These are phyloP conservation scores for Saccharomyces hybrid DNA, from an alignment of 1,139 yeast genomes.

Conservation along the genomic window DNA sequence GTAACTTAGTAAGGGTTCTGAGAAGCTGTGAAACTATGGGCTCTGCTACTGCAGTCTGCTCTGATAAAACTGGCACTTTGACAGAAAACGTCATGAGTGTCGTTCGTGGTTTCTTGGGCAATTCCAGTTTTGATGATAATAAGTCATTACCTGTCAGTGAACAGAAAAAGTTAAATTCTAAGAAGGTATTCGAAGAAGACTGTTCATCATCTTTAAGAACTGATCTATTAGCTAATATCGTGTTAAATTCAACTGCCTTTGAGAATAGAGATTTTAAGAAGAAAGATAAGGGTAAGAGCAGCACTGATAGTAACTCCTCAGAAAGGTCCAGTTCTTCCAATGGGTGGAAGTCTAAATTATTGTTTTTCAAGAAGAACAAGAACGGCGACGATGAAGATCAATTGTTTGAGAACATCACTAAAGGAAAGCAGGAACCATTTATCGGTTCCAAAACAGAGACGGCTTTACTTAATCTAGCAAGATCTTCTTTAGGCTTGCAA, in stretches of 20 bases:
- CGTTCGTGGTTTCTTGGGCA: slow-evolving; percentile 64
- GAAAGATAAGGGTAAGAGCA: background rate
- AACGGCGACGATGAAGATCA: slow-evolving; percentile 15
- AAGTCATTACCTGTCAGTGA: slow-evolving; percentile 10
- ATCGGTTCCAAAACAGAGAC: slow-evolving; percentile 94
- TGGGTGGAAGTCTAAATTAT: slow-evolving; percentile 18
- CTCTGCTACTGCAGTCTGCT: slow-evolving; percentile 93
- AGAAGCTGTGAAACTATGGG: slow-evolving; percentile 98
- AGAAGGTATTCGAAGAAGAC: slow-evolving; percentile 14
- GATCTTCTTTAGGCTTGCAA: slow-evolving; percentile 45
- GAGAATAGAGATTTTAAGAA: slow-evolving; percentile 43
- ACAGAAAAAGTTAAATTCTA: slow-evolving; percentile 32
- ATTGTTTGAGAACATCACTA: slow-evolving; percentile 13
- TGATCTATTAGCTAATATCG: slow-evolving; percentile 52
- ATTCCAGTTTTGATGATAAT: slow-evolving; percentile 30
- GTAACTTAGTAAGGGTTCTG: slow-evolving; percentile 88
- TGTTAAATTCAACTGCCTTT: slow-evolving; percentile 83
- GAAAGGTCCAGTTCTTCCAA: background rate
- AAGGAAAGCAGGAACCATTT: slow-evolving; percentile 46
- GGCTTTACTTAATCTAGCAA: slow-evolving; percentile 69
- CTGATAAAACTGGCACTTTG: slow-evolving; percentile 95
- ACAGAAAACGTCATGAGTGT: slow-evolving; percentile 92
- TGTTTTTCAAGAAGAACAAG: background rate
- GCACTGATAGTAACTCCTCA: background rate
- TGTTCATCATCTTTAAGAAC: slow-evolving; percentile 35